Conservation (phyloP, 371 early-diverging fungal genomes). For the Mortierella sp. region DNA sequence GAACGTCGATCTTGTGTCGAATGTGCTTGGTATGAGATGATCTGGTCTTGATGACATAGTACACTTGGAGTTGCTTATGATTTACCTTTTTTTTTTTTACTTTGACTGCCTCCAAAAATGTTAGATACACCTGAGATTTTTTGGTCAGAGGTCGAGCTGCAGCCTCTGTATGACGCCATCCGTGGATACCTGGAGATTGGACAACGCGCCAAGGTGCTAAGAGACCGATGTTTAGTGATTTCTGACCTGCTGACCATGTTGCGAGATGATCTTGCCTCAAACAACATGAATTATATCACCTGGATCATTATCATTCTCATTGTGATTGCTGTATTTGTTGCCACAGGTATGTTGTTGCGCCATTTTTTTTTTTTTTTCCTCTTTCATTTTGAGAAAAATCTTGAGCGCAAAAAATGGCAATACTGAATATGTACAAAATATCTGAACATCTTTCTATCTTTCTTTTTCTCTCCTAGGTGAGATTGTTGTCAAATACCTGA, state of each 20-base stretch:
- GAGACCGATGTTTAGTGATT: constrained; percentile 84
- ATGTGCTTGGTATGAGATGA: constrained; percentile 65
- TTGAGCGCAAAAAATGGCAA: not conserved
- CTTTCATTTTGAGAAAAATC: not conserved
- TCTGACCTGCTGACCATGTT: constrained; percentile 89
- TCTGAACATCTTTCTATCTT: not conserved
- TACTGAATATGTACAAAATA: not conserved
- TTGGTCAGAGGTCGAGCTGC: constrained; percentile 87
- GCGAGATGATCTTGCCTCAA: constrained; percentile 77
- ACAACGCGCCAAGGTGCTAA: constrained; percentile 86
- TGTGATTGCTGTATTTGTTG: constrained; percentile 70
- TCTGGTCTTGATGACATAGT: not conserved
- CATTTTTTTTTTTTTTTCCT: not conserved
- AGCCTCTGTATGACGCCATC: constrained; percentile 84
- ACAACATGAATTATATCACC: constrained; percentile 74
- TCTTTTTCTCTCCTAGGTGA: constrained; percentile 26
- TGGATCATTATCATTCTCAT: constrained; percentile 77
- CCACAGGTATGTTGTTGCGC: constrained; percentile 59
- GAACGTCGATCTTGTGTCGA: constrained; percentile 89
- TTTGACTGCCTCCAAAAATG: not conserved
- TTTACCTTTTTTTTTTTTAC: not conserved
- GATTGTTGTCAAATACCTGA: constrained; percentile 55
- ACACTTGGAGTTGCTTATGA: too few species aligned
- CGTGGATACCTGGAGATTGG: constrained; percentile 86
- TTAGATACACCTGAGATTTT: constrained; percentile 89